Base-by-base conservation (phyloP, 257 asterid species). In the Vinca minor region DNA sequence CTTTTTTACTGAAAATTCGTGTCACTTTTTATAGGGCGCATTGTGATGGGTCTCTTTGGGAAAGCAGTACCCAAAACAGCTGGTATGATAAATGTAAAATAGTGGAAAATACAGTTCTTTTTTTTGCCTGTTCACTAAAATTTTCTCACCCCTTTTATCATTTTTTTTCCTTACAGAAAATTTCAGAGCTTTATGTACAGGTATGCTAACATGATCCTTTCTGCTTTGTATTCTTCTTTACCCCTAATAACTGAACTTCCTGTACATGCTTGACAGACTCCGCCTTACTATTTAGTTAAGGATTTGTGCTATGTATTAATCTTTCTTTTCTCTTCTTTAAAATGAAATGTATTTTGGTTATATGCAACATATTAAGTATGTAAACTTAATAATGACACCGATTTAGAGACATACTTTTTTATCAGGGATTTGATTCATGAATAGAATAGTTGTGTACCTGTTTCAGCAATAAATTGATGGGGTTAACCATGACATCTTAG, bases 131-230 rank as follows among this genome's bases (percentile, higher is more conserved):
- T 53, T 59, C 36, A 25, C 54, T 47, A 21, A 26, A n/a, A 18
- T 45, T 42, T 54, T 29, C 26, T 28, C 63, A 20, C 65, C 74
- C 72, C 11, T 74, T 70, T 64, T 72, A 41, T 55, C 4, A n/a
- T 54, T 29, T 62, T 62, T 62, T 20, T 35, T 67, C 54, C 63
- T 76, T 76, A 84, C 96, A 92, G 96, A 92, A 69, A 92, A 92
- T 67, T 92, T 89, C 72, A 85, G 93, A 85, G 94, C 96, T 52
- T 71, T 92, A 50, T 92, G 98, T 81, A 89, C 96, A 77, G 96
- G 98, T 89, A 53, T 25, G 23, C 15, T 25, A 8, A 8, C 9
- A 1, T 41, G 46, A 36, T 44, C 32, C 61, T 36, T 64, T 48
- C 28, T 34, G 29, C 26, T 8, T 26, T 28, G 12, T 21, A 12